Conservation (phyloP, 108 stramenopile genomes). For the Skeletonema marinoi region DNA sequence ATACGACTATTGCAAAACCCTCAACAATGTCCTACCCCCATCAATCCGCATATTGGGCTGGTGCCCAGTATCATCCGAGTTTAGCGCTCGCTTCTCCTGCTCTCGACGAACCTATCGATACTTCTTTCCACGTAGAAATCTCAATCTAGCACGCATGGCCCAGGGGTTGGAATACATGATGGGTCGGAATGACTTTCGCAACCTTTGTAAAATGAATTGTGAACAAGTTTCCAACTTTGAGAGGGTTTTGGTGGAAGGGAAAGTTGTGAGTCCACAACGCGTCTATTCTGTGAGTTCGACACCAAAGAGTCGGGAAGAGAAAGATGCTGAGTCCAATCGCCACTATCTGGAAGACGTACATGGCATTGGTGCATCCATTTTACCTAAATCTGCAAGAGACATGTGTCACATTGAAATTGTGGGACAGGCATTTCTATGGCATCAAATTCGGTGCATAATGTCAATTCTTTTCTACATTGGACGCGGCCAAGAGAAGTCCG, state of each 20-base stretch:
- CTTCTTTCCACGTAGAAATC: conserved; percentile 75
- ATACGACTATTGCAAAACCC: conserved; percentile 89
- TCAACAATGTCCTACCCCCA: conserved; percentile 92
- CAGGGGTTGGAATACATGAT: conserved; percentile 70
- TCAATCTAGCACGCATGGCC: conserved; percentile 82
- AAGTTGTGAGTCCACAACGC: conserved; percentile 43
- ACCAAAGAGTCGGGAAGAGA: background rate
- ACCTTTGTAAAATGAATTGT: conserved; percentile 98
- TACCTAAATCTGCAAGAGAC: conserved; percentile 39
- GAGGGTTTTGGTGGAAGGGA: conserved; percentile 65
- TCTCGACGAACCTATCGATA: conserved; percentile 91
- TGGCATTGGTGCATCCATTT: too few species aligned
- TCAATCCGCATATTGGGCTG: conserved; percentile 95
- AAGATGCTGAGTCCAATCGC: background rate
- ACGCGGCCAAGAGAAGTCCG: conserved; percentile 80
- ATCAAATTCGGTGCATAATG: conserved; percentile 97
- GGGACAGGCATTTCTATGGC: conserved; percentile 98
- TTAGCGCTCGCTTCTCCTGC: conserved; percentile 94
- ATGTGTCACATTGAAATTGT: conserved; percentile 83
- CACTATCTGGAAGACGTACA: too few species aligned
- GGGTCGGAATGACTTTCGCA: conserved; percentile 97
- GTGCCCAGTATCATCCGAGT: conserved; percentile 89
- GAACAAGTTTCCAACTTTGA: conserved; percentile 92
- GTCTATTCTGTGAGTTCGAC: conserved; percentile 14
- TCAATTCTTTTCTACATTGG: conserved; percentile 93